Conservation (phyloP, 768 basidiomycete species). For the Hygrophoropsis aurantiaca region DNA sequence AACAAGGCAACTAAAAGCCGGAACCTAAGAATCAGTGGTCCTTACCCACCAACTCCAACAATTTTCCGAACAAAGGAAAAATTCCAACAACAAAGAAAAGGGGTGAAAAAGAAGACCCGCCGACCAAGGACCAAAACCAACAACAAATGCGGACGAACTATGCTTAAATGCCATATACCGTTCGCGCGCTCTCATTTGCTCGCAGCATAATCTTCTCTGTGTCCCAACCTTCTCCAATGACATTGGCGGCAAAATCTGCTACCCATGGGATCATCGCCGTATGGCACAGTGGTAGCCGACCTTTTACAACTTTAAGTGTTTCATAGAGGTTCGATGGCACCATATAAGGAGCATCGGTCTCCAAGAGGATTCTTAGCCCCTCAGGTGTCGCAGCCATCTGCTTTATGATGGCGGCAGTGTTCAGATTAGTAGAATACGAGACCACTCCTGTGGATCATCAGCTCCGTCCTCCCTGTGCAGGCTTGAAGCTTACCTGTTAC, state of each 20-base stretch:
- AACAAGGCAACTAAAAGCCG: too few species aligned
- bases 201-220: slow-evolving; percentile 57
- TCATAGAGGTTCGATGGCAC: slow-evolving; percentile 72
- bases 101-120: too few species aligned
- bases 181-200: slow-evolving; percentile 62
- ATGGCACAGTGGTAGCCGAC: slow-evolving; percentile 70
- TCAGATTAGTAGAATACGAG: slow-evolving; percentile 71
- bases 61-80: too few species aligned
- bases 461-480: background rate
- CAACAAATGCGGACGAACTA: background rate
- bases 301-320: slow-evolving; percentile 49
- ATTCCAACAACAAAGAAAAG: too few species aligned
- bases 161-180: slow-evolving; percentile 49
- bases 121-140: too few species aligned
- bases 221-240: slow-evolving; percentile 46
- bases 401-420: slow-evolving; percentile 69
- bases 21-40: too few species aligned
- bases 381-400: slow-evolving; percentile 38
- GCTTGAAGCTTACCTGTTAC: slow-evolving; percentile 58
- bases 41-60: too few species aligned
- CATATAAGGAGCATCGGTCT: slow-evolving; percentile 91
- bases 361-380: slow-evolving; percentile 58
- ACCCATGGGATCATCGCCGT: slow-evolving; percentile 87
- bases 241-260: slow-evolving; percentile 65
- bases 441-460: slow-evolving; percentile 57